Conservation (phyloP, 1,284 basidiomycete species). For the Filobasidium uniguttulatum region DNA sequence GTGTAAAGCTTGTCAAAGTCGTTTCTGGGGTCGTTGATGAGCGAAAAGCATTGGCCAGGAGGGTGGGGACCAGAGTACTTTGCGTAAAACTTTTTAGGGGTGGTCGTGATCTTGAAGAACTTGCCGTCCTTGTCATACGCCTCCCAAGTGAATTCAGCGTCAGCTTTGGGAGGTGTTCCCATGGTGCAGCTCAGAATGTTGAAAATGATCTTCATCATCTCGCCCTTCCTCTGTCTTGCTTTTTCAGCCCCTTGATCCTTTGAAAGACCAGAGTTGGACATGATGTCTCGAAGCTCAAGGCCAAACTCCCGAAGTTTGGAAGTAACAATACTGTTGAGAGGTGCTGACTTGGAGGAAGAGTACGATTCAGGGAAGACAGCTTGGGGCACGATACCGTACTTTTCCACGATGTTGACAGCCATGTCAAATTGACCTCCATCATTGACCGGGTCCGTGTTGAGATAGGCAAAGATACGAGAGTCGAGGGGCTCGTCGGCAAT, state of each 20-base stretch:
- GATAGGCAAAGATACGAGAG: constrained; percentile 62
- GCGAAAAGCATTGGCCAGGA: constrained; percentile 58
- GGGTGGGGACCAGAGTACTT: constrained; percentile 38
- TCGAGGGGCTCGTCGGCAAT: constrained; percentile 67
- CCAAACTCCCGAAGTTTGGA: constrained; percentile 82
- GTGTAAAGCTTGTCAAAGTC: constrained; percentile 72
- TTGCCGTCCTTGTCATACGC: constrained; percentile 73
- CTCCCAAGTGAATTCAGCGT: constrained; percentile 68
- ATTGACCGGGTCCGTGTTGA: constrained; percentile 63
- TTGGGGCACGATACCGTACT: constrained; percentile 74
- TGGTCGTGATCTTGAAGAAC: constrained; percentile 57
- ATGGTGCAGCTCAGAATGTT: constrained; percentile 72
- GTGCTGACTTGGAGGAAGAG: constrained; percentile 59
- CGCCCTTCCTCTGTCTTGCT: constrained; percentile 54
- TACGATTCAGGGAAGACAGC: constrained; percentile 70
- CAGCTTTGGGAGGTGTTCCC: constrained; percentile 63
- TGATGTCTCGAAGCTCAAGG: constrained; percentile 58
- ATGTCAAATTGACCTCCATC: constrained; percentile 96
- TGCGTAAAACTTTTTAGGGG: constrained; percentile 64
- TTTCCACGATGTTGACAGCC: constrained; percentile 72
- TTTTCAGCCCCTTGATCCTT: constrained; percentile 16
- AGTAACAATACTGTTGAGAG: constrained; percentile 67
- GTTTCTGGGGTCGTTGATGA: constrained; percentile 91
- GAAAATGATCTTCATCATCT: constrained; percentile 71
- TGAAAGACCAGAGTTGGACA: constrained; percentile 19